phyloP scores from a whole-genome alignment of 108 stramenopile genomes.

The Mayamaea pseudoterrestris region DNA sequence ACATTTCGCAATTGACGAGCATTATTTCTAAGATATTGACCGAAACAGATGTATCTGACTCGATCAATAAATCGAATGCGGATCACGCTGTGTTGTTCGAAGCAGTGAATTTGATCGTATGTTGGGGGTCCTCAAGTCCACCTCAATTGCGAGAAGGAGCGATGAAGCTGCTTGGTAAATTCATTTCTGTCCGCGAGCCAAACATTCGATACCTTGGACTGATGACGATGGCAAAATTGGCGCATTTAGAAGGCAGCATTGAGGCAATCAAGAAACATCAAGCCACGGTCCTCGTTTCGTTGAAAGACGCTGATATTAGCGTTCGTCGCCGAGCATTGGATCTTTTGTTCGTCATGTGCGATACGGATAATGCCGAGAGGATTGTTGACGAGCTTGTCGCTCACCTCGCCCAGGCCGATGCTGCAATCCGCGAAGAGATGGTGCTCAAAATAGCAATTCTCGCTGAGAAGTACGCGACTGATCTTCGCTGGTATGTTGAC shows the following conservation, averaged over 20 bases:
- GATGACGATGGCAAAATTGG: slow-evolving; percentile 88
- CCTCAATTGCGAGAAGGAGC: slow-evolving; percentile 67
- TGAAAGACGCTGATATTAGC: slow-evolving; percentile 95
- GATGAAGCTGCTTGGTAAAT: slow-evolving; percentile 87
- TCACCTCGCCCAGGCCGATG: slow-evolving; percentile 83
- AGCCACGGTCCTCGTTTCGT: slow-evolving; percentile 78
- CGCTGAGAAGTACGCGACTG: slow-evolving; percentile 94
- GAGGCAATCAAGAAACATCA: slow-evolving; percentile 84
- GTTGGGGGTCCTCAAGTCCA: slow-evolving; percentile 76
- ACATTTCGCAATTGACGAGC: slow-evolving; percentile 66
- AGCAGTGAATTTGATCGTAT: slow-evolving; percentile 88
- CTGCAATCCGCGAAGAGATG: slow-evolving; percentile 92
- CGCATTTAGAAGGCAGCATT: slow-evolving; percentile 78
- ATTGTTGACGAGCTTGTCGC: slow-evolving; percentile 93
- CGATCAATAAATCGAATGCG: slow-evolving; percentile 96
- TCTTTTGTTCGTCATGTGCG: slow-evolving; percentile 94
- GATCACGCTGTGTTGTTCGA: slow-evolving; percentile 95
- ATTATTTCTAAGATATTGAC: slow-evolving; percentile 82
- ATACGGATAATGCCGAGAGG: slow-evolving; percentile 80
- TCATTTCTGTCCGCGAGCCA: slow-evolving; percentile 89
- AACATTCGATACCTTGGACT: slow-evolving; percentile 96
- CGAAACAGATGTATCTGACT: slow-evolving; percentile 85
- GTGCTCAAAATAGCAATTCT: slow-evolving; percentile 97
- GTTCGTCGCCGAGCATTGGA: slow-evolving; percentile 90
- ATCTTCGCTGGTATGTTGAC: slow-evolving; percentile 96